phyloP scores from a whole-genome alignment of 768 basidiomycete species.

The Lactarius quietus region DNA sequence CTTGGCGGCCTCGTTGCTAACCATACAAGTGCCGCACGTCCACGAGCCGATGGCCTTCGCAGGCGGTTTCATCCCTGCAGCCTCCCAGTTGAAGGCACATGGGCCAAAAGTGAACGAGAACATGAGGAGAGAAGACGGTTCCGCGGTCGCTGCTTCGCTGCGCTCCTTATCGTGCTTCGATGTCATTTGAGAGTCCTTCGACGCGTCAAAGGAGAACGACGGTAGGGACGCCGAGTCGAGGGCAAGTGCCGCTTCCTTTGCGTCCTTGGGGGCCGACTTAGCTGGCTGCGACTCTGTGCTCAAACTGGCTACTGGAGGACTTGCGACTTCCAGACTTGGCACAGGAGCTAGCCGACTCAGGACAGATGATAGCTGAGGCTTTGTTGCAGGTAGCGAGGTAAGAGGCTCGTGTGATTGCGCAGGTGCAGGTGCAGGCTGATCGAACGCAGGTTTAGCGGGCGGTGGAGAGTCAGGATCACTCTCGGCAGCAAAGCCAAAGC shows the following conservation, averaged over 20 bases:
- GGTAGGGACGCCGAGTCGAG: conserved; percentile 46
- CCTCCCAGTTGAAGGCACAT: conserved; percentile 33
- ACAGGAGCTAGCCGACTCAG: not conserved
- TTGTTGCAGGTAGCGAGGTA: not conserved
- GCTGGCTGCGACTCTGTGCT: not conserved
- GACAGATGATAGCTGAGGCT: not conserved
- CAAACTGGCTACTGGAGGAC: not conserved
- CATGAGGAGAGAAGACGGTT: conserved; percentile 43
- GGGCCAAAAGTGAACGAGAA: conserved; percentile 37
- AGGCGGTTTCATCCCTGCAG: conserved; percentile 31
- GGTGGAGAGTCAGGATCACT: conserved; percentile 17
- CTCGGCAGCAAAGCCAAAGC: conserved; percentile 66
- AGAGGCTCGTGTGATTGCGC: not conserved
- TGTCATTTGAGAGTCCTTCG: conserved; percentile 9
- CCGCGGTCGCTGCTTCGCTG: not conserved
- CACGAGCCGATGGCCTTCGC: conserved; percentile 26
- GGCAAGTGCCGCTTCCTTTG: conserved; percentile 35
- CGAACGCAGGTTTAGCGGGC: conserved; percentile 7
- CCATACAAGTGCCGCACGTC: conserved; percentile 31
- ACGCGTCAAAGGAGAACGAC: conserved; percentile 37
- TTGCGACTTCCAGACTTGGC: not conserved
- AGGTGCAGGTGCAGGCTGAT: not conserved
- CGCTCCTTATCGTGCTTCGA: conserved; percentile 14
- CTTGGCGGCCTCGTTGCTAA: conserved; percentile 45
- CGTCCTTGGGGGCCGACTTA: conserved; percentile 31